These are phyloP conservation scores for Mayamaea pseudoterrestris DNA, from an alignment of 108 stramenopile species.

Conservation along the genomic window DNA sequence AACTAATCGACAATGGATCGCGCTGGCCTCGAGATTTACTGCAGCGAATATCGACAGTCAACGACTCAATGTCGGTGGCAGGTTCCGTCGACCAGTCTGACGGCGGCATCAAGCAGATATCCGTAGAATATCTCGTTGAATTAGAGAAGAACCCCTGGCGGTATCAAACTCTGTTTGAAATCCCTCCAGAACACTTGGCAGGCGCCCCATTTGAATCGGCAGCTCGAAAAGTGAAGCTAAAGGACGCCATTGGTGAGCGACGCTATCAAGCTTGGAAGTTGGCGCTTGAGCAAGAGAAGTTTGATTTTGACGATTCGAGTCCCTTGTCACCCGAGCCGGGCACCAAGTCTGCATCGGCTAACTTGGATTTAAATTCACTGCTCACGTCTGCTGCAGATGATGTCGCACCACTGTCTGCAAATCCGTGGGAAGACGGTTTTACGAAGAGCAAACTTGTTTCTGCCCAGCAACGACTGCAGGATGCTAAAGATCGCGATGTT, in stretches of 20 bases:
- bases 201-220: slow-evolving; percentile 6
- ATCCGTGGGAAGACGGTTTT: no score
- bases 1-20: no score
- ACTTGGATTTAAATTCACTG: slow-evolving; percentile 31
- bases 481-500: slow-evolving; percentile 62
- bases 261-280: slow-evolving; percentile 56
- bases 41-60: slow-evolving; percentile 1
- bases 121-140: slow-evolving; percentile 48
- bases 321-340: slow-evolving; percentile 1
- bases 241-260: slow-evolving; percentile 78
- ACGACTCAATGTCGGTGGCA: neutral
- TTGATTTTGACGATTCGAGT: slow-evolving; percentile 3
- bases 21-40: no score
- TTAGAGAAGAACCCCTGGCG: slow-evolving; percentile 69
- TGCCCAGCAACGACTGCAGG: slow-evolving; percentile 40
- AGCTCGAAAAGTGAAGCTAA: slow-evolving; percentile 34
- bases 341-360: neutral
- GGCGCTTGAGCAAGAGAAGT: slow-evolving; percentile 33
- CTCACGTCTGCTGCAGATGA: slow-evolving; percentile 29
- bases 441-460: no score
- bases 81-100: neutral
- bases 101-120: slow-evolving; percentile 12
- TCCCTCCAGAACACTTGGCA: slow-evolving; percentile 7
- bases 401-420: slow-evolving; percentile 13
- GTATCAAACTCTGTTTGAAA: slow-evolving; percentile 47